Base-by-base conservation (phyloP, 2,329 filamentous ascomycete genomes). In the Fusarium veterinarium region DNA sequence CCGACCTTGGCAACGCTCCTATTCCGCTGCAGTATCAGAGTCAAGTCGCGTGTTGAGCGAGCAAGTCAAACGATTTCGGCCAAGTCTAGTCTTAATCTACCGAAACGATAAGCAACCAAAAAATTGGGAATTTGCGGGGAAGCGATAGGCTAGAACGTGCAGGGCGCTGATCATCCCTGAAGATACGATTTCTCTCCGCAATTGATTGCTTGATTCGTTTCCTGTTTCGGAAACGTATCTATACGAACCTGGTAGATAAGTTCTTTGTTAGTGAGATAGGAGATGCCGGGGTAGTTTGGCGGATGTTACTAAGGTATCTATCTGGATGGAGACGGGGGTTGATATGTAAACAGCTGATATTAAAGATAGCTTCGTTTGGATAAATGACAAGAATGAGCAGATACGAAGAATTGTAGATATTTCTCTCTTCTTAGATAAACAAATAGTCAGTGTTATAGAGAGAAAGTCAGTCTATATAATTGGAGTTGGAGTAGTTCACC, bases 161-260 rank as follows among this genome's bases (percentile, higher is more conserved):
- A 17, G 38, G 30, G 40, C 35, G 35, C 16, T 65, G 63, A 56
- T 57, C 33, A 40, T 58, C 49, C 61, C 46, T 33, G 46, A 40
- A 59, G 45, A 44, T 63, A 42, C 7, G 30, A 37, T 20, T 52
- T 30, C 30, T 38, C 48, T 57, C 61, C 45, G 44, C 56, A 49
- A 45, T 30, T 63, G 46, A 40, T 46, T 25, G 41, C 28, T 69
- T 69, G 66, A 42, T 69, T 64, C 42, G 31, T 64, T 69, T n/a
- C 66, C 53, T 31, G 11, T 48, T 69, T 58, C 1, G 64, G 66
- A n/a, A 68, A 45, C 16, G n/a, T 25, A 68, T 67, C 64, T 65
- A 64, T 56, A 10, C 31, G 12, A 35, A n/a, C 44, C 56, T 44
- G 48, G 56, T 59, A 56, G 65, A 68, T 67, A 68, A 68, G 45